Evolutionary conservation across 1,139 yeast species (phyloP), one percentile per base, ranked within the genome.

Genomic region (Spencermartinsiella ligniputridi): DNA sequence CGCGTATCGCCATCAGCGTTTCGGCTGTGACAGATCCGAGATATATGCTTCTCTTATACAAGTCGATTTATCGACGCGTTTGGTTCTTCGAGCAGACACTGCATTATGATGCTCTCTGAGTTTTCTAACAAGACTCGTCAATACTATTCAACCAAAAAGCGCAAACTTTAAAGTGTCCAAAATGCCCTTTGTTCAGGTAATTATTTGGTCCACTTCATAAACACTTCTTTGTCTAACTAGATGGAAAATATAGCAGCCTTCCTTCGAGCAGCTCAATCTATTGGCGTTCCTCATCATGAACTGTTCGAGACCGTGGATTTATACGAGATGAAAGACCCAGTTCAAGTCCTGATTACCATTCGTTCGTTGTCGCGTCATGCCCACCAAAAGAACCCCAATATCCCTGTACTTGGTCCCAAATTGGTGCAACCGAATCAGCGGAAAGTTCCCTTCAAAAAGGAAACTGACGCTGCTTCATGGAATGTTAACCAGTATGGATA

Each of bases 201-300:
- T 52, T 38, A 15, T n/a, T n/a, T n/a, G n/a, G n/a, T n/a, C n/a
- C n/a, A n/a, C n/a, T n/a, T n/a, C n/a, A n/a, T n/a, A n/a, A n/a
- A n/a, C n/a, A 3, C 2, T 12, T 29, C 24, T 8, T 15, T 17
- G 15, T 27, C 21, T 11, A 18, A 17, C 21, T 60, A 70, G 66
- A 87, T 87, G 95, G 96, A 88, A 60, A 87, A 87, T 57, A 86
- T 88, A 34, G 80, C 88, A 36, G 76, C 79, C 50, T 88, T 87
- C 58, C 67, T 88, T 29, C 64, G 70, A 13, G 68, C 68, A 2
- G 76, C 82, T 41, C 79, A 87, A 44, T 74, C 78, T 50, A 68
- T 82, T 37, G 92, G 94, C 1, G 81, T 88, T 2, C 88, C 92
- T 3, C 87, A 84, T 51, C 90, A 86, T 58, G 96, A 88, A 60